A percentile compares a stretch with the other conserved stretches of the same genome.
Conservation (phyloP, 306 rosid genomes). For the Luffa aegyptiaca region DNA sequence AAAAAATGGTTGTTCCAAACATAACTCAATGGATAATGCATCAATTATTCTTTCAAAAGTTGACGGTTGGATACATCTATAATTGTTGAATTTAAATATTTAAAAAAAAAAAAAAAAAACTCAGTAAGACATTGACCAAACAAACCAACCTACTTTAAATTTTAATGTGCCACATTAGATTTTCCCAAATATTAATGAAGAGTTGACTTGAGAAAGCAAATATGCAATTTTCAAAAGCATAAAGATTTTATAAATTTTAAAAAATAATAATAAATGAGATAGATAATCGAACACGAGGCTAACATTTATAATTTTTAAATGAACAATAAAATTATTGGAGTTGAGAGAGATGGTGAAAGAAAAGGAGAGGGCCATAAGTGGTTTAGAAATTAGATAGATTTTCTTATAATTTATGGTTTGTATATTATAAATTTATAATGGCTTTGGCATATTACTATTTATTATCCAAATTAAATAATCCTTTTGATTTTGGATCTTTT, state of each 20-base stretch:
- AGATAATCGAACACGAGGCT: background rate
- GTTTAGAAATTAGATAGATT: background rate
- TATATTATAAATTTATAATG: too few species aligned
- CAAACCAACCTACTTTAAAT: background rate
- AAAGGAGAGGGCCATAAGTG: background rate
- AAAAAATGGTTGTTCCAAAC: too few species aligned
- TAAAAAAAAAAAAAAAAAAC: too few species aligned
- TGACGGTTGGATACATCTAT: too few species aligned
- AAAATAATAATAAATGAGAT: background rate
- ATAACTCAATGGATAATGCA: too few species aligned
- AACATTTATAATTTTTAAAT: background rate
- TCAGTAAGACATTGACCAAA: too few species aligned
- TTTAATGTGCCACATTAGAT: background rate
- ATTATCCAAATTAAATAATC: background rate
- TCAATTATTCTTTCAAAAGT: too few species aligned
- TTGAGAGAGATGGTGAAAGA: background rate
- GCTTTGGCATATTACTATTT: background rate
- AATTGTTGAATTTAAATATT: too few species aligned
- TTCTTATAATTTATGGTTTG: background rate
- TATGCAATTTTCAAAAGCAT: background rate
- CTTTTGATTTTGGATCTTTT: background rate
- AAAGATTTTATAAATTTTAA: background rate
- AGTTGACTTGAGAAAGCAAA: background rate
- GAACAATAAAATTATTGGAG: background rate
- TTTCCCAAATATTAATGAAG: background rate